phyloP scores from a whole-genome alignment of 345 rosid species.

The Carallia brachiata region DNA sequence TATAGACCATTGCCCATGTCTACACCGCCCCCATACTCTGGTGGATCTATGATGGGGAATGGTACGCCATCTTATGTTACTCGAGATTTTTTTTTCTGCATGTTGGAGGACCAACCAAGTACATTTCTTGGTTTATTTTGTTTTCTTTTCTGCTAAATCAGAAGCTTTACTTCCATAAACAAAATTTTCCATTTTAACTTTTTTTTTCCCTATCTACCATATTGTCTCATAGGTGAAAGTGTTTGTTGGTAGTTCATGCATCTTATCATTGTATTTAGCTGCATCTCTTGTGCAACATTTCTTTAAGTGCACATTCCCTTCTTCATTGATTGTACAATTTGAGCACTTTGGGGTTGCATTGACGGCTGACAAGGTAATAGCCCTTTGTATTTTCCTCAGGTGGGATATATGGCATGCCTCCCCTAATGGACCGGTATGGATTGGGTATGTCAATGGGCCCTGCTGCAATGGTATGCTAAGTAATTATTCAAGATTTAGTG shows the following conservation, averaged over 20 bases:
- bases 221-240: background rate
- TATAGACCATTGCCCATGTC: constrained; percentile 76
- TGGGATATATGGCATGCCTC: constrained; percentile 84
- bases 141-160: background rate
- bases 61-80: constrained; percentile 32
- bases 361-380: constrained; percentile 1
- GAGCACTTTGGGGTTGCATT: background rate
- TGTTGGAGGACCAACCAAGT: background rate
- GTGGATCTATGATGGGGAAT: constrained; percentile 86
- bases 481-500: background rate
- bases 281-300: too few relatives aligned
- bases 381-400: constrained; percentile 36
- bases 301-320: too few relatives aligned
- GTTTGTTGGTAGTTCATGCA: background rate
- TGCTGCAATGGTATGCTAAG: constrained; percentile 68
- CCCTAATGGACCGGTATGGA: constrained; percentile 86
- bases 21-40: constrained; percentile 78
- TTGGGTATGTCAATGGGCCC: constrained; percentile 82
- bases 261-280: background rate
- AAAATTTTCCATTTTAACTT: too few relatives aligned
- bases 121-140: background rate
- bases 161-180: too few relatives aligned
- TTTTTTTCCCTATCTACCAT: too few relatives aligned
- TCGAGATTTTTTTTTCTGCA: background rate
- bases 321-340: background rate